Percentiles rank a stretch among this genome's conserved stretches.
phyloP scores from a whole-genome alignment of 306 rosid genomes.

The Begonia fuchsioides region DNA sequence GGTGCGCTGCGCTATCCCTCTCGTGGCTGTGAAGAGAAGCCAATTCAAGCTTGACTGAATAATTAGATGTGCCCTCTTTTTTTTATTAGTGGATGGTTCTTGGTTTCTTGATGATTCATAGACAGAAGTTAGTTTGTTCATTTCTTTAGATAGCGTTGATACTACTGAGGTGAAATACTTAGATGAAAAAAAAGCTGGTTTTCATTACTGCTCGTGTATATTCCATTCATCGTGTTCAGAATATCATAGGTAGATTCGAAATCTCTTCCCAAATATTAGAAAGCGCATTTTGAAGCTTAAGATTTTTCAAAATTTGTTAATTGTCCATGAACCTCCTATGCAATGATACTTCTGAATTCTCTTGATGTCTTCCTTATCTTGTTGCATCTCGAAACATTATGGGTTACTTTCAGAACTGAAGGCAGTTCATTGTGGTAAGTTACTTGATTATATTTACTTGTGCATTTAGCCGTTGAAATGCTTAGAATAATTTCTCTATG shows the following conservation, averaged over 20 bases:
- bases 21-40: no score
- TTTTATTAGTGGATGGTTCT: neutral
- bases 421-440: no score
- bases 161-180: conserved; percentile 30
- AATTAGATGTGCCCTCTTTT: no score
- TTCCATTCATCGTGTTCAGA: conserved; percentile 42
- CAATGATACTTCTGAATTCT: no score
- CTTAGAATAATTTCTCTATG: no score
- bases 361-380: no score
- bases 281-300: conserved; percentile 38
- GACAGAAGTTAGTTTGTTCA: conserved; percentile 19
- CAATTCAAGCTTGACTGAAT: conserved; percentile 17
- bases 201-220: conserved; percentile 37
- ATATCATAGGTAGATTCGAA: conserved; percentile 31
- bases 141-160: conserved; percentile 35
- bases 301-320: conserved; percentile 7
- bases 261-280: conserved; percentile 31
- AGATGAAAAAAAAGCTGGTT: conserved; percentile 33
- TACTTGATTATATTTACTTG: no score
- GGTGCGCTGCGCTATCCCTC: no score
- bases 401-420: no score
- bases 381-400: no score
- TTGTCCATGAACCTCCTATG: no score
- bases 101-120: conserved; percentile 7
- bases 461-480: no score